Conservation (phyloP, 1,139 yeast genomes). For the Yamadazyma sp. region DNA sequence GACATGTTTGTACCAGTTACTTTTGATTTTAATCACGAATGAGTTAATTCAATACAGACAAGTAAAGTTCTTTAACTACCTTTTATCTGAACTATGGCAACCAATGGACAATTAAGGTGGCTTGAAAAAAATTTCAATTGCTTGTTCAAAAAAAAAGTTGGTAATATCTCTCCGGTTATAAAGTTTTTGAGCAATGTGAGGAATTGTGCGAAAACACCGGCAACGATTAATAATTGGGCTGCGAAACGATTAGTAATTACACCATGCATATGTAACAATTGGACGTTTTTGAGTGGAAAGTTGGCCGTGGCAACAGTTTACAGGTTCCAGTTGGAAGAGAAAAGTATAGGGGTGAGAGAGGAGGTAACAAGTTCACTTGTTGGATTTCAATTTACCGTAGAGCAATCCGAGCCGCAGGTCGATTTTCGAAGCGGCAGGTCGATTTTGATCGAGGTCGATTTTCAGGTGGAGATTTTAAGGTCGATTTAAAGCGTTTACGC, state of each 20-base stretch:
- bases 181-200: conserved; percentile 2
- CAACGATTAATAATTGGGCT: background rate
- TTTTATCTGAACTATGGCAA: background rate
- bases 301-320: too few relatives aligned
- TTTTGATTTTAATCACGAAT: background rate
- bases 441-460: too few relatives aligned
- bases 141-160: conserved; percentile 2
- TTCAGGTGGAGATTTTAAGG: too few relatives aligned
- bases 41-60: background rate
- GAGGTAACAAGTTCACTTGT: too few relatives aligned
- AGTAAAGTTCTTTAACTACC: background rate
- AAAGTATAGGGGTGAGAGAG: too few relatives aligned
- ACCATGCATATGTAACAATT: too few relatives aligned
- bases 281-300: too few relatives aligned
- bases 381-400: too few relatives aligned
- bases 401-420: too few relatives aligned
- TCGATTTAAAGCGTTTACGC: too few relatives aligned
- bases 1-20: conserved; percentile 11
- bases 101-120: background rate
- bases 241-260: background rate
- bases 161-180: conserved; percentile 3
- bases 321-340: too few relatives aligned
- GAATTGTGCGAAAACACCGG: background rate
- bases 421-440: too few relatives aligned
- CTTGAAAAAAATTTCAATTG: background rate